A percentile compares a stretch with the other conserved stretches of the same genome.
These are phyloP conservation scores for Coemansia sp. DNA, from an alignment of 192 early-diverging fungal genomes.

Conservation along the genomic window DNA sequence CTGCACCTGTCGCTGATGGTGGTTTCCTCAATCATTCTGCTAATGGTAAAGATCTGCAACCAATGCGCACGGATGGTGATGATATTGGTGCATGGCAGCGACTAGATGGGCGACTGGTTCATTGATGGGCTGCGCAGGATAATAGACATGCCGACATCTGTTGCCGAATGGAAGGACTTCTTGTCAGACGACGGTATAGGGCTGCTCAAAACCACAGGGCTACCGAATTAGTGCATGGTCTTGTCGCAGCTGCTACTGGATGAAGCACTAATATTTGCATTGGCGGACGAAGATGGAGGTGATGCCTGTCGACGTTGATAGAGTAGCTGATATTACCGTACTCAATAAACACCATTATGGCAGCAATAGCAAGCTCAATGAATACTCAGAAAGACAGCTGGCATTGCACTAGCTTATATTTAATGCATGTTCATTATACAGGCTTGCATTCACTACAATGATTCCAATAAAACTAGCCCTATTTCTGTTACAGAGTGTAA, in stretches of 20 bases:
- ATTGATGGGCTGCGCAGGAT: slow-evolving; percentile 46
- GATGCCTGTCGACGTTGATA: too few species aligned
- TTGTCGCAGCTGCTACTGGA: slow-evolving; percentile 6
- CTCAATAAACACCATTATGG: too few species aligned
- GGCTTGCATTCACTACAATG: too few species aligned
- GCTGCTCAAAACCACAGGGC: background rate
- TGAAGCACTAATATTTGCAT: background rate
- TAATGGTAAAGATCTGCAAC: slow-evolving; percentile 39
- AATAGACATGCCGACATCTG: slow-evolving; percentile 43
- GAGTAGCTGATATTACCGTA: too few species aligned
- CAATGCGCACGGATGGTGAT: slow-evolving; percentile 43
- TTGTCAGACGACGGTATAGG: background rate
- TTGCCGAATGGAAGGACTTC: background rate
- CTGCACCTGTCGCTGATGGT: slow-evolving; percentile 34
- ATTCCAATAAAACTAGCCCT: too few species aligned
- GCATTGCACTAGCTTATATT: too few species aligned
- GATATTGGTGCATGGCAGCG: slow-evolving; percentile 10
- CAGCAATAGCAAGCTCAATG: too few species aligned
- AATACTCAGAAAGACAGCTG: too few species aligned
- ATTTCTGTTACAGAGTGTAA: too few species aligned
- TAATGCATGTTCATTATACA: too few species aligned
- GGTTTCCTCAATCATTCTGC: slow-evolving; percentile 28
- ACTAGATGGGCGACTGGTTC: slow-evolving; percentile 22
- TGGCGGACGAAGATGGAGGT: background rate
- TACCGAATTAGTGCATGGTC: slow-evolving; percentile 43